Evolutionary conservation across 331 rosid genomes (phyloP), one percentile per base, ranked within the genome.

Genomic region (Ulmus americana): DNA sequence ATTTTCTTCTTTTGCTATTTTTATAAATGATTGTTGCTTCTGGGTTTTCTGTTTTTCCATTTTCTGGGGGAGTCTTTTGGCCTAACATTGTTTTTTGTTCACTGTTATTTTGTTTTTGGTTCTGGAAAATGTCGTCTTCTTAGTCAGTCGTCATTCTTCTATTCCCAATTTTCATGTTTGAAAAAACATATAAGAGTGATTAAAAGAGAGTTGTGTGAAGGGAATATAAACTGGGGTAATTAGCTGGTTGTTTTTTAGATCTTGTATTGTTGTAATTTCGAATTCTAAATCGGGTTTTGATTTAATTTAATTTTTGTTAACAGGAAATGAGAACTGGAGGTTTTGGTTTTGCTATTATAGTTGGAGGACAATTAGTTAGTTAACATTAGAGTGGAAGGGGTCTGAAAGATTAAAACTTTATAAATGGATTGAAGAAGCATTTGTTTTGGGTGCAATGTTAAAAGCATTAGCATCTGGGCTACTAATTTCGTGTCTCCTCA

Each of bases 381-480:
- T 45, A 76, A 39, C 50, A 52, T 55, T 48, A 64, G 51, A 55
- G 35, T 63, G 41, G 2, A 54, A 59, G 80, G 77, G 84, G 71
- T 50, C 45, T 61, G 79, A 59, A 50, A 49, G 16, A 52, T 70
- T 79, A 67, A 1, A 48, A 67, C 60, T 71, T 63, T 64, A 61
- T 82, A 20, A 64, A 87, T 89, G 98, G 95, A 83, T 76, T 92
- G 90, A 89, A 65, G 84, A 69, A 65, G 10, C 44, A 61, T 63
- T 59, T 49, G 18, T 67, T 12, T 82, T 79, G 84, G 84, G 80
- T 82, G 85, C 97, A 87, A 94, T 94, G 99, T 90, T 86, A 95
- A 87, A 77, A 54, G 74, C 92, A 80, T 84, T 94, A 67, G 95
- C 84, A 67, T 81, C 79, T 79, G 84, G 83, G 77, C 56, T 94